Evolutionary conservation across 805 yeast species (phyloP), one percentile per base, ranked within the genome.

Genomic region (Isabelozyma gotoi): DNA sequence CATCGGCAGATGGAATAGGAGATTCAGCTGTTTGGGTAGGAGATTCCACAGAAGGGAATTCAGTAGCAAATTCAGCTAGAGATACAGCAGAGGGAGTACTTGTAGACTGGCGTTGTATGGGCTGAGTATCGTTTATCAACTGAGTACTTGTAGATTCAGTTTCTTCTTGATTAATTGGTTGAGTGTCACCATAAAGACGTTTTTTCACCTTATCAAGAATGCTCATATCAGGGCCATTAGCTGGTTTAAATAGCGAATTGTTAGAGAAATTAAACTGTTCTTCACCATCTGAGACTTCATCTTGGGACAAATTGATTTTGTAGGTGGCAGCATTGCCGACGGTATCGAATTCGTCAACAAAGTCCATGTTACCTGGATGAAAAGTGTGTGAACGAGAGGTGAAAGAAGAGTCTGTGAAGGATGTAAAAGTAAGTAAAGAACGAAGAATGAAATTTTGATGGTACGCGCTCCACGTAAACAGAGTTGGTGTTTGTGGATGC

Each of bases 121-220:
- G 12, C 16, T 17, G 33, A 15, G 18, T 19, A 8, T 33, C 20
- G 17, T 12, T 5, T 20, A 21, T 21, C 33, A 11, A n/a, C 3
- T 24, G 29, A n/a, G 29, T 24, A 24, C 2, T n/a, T 10, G 29
- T n/a, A 5, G 8, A n/a, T n/a, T 24, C 7, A 5, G 29, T 3
- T n/a, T 10, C 8, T 10, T 7, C 12, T 7, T 24, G 29, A n/a
- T 24, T 24, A 24, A 24, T 24, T 24, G 29, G 29, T n/a, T 24
- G 29, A 4, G 29, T 24, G 10, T 24, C 29, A 24, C n/a, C 29
- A 39, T 49, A 45, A 7, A 62, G 49, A 36, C 68, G 49, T 39
- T 54, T 52, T 38, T 59, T 64, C 38, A 65, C 59, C 21, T 55
- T 56, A 34, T 56, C 57, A 12, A 65, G 48, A 24, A 57, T 49